Evolutionary conservation across 2,329 filamentous ascomycete genomes (phyloP).

Genomic region (Penicillium sp.): DNA sequence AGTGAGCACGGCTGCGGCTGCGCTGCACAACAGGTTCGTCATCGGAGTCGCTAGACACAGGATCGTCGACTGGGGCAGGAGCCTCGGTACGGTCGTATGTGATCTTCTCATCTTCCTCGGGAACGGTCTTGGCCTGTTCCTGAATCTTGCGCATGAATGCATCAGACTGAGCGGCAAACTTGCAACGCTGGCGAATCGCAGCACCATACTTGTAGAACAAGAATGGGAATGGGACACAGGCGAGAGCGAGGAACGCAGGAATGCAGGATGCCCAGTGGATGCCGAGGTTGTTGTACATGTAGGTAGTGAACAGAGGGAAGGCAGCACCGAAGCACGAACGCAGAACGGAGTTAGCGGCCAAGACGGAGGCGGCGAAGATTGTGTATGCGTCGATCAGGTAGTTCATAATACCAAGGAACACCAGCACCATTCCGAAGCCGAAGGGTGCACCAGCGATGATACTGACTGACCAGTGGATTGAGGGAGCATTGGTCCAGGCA

Average conservation of each 20-base stretch:
- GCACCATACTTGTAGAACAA: slow-evolving; percentile 29
- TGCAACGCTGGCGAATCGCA: slow-evolving; percentile 23
- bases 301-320: slow-evolving; percentile 29
- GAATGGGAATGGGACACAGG: slow-evolving; percentile 28
- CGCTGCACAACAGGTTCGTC: slow-evolving; percentile 23
- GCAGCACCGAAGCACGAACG: slow-evolving; percentile 28
- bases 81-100: slow-evolving; percentile 37
- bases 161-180: slow-evolving; percentile 31
- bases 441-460: slow-evolving; percentile 27
- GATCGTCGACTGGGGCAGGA: slow-evolving; percentile 20
- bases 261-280: slow-evolving; percentile 29
- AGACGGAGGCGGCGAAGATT: slow-evolving; percentile 27
- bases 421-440: slow-evolving; percentile 28
- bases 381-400: slow-evolving; percentile 30
- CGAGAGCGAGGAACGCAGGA: slow-evolving; percentile 27
- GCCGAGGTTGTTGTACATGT: slow-evolving; percentile 27
- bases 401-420: slow-evolving; percentile 29
- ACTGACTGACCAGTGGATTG: slow-evolving; percentile 26
- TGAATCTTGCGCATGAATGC: slow-evolving; percentile 40
- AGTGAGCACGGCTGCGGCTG: slow-evolving; percentile 27
- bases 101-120: slow-evolving; percentile 23
- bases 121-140: slow-evolving; percentile 20
- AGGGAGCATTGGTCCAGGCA: slow-evolving; percentile 33
- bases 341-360: slow-evolving; percentile 27
- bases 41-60: slow-evolving; percentile 26